Evolutionary conservation across 108 stramenopile species (phyloP).

Genomic region (Cyclotella atomus): DNA sequence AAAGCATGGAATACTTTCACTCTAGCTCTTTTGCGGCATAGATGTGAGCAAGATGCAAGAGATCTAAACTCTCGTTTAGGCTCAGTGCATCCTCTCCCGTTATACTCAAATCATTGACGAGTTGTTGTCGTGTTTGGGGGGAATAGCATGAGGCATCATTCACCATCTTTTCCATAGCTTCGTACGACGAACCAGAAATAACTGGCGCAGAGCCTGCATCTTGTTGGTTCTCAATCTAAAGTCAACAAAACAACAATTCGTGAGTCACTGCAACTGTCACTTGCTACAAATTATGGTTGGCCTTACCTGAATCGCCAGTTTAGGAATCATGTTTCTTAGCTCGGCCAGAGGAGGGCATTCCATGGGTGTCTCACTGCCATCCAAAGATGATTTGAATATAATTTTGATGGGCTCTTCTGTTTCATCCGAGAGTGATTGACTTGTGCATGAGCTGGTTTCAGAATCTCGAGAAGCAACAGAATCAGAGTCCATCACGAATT

Average conservation of each 20-base stretch:
- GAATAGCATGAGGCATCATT: neutral
- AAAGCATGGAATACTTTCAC: conserved; percentile 1
- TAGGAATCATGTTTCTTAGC: neutral
- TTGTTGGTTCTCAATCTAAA: conserved; percentile 1
- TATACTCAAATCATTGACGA: neutral
- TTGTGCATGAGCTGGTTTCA: no score
- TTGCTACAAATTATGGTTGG: neutral
- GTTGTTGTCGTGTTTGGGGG: neutral
- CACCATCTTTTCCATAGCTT: neutral
- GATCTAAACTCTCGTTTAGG: neutral
- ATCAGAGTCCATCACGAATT: neutral
- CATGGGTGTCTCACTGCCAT: neutral
- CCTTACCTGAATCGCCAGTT: neutral
- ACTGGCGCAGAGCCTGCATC: neutral
- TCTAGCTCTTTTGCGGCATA: neutral
- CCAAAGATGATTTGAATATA: neutral
- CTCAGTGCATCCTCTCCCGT: neutral
- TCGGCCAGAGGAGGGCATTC: neutral
- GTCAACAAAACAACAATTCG: neutral
- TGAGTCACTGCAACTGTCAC: neutral
- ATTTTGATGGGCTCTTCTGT: neutral
- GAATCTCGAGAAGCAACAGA: no score
- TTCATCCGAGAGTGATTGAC: neutral
- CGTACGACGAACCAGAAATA: neutral
- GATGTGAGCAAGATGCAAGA: neutral